These are phyloP conservation scores for Panicum virgatum DNA, from an alignment of 202 grass and related monocot species.

Conservation along the genomic window DNA sequence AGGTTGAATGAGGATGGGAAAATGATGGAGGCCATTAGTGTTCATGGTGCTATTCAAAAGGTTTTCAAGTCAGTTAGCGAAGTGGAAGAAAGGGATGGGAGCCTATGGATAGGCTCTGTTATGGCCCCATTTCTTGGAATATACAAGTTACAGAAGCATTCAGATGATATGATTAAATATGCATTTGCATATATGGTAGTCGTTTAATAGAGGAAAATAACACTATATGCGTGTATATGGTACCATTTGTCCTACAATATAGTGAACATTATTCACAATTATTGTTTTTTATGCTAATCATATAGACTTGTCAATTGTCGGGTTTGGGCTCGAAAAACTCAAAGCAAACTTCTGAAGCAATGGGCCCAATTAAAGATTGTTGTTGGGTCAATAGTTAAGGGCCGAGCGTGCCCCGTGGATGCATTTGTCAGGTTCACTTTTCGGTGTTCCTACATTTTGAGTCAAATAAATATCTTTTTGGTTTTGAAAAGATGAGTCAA, in stretches of 20 bases:
- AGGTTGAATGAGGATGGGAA: slow-evolving; percentile 60
- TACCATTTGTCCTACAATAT: not conserved
- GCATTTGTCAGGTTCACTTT: too few species aligned
- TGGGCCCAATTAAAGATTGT: too few species aligned
- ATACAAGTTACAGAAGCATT: not conserved
- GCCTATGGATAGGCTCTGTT: slow-evolving; percentile 73
- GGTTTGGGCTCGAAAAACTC: too few species aligned
- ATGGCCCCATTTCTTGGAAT: slow-evolving; percentile 56
- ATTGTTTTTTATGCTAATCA: not conserved
- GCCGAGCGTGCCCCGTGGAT: too few species aligned
- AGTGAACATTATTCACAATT: not conserved
- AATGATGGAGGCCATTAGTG: slow-evolving; percentile 38
- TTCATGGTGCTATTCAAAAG: slow-evolving; percentile 33
- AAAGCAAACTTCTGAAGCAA: too few species aligned
- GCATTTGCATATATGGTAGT: not conserved
- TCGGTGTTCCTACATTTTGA: too few species aligned
- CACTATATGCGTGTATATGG: not conserved
- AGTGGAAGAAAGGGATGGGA: slow-evolving; percentile 63
- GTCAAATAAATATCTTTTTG: too few species aligned
- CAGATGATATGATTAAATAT: too few species aligned
- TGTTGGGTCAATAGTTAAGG: too few species aligned
- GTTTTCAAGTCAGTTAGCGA: slow-evolving; percentile 52
- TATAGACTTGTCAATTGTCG: too few species aligned
- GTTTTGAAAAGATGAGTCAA: too few species aligned
- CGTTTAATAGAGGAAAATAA: not conserved